These are phyloP conservation scores for Mycena latifolia DNA, from an alignment of 768 basidiomycete species.

Conservation along the genomic window DNA sequence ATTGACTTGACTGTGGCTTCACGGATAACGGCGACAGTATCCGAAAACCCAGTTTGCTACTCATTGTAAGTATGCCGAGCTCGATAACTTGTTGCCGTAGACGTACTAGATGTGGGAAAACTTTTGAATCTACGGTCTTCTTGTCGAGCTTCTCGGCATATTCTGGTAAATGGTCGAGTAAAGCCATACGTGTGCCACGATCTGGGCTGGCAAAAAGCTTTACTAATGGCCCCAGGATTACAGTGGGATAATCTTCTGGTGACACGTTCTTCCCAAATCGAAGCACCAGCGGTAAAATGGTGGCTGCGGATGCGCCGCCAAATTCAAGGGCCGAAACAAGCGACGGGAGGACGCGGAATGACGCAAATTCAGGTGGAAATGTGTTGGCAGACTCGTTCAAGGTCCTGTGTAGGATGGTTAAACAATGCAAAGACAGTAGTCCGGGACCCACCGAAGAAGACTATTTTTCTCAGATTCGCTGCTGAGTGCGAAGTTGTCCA, in stretches of 20 bases:
- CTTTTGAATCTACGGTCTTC: constrained; percentile 84
- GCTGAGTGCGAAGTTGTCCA: constrained; percentile 87
- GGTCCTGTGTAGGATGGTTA: constrained; percentile 56
- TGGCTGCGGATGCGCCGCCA: constrained; percentile 80
- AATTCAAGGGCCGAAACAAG: constrained; percentile 83
- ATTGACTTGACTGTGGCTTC: constrained; percentile 95
- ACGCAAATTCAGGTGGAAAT: constrained; percentile 89
- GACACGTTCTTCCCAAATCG: constrained; percentile 81
- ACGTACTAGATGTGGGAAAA: constrained; percentile 93
- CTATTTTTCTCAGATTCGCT: constrained; percentile 84
- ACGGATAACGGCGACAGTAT: constrained; percentile 93
- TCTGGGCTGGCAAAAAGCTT: constrained; percentile 92
- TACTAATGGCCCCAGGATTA: constrained; percentile 83
- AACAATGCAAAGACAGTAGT: constrained; percentile 17
- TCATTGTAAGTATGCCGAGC: neutral
- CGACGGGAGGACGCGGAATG: constrained; percentile 89
- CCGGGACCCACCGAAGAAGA: constrained; percentile 69
- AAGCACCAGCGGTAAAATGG: constrained; percentile 87
- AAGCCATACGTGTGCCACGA: constrained; percentile 92
- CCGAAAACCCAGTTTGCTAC: constrained; percentile 95
- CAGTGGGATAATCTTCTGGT: constrained; percentile 74
- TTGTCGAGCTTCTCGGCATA: constrained; percentile 92
- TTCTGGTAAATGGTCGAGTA: constrained; percentile 87
- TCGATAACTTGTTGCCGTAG: too few species aligned
- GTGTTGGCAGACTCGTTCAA: constrained; percentile 84